Evolutionary conservation across 2,329 filamentous ascomycete species (phyloP), one percentile per base, ranked within the genome.

Genomic region (Ophiostoma ips): DNA sequence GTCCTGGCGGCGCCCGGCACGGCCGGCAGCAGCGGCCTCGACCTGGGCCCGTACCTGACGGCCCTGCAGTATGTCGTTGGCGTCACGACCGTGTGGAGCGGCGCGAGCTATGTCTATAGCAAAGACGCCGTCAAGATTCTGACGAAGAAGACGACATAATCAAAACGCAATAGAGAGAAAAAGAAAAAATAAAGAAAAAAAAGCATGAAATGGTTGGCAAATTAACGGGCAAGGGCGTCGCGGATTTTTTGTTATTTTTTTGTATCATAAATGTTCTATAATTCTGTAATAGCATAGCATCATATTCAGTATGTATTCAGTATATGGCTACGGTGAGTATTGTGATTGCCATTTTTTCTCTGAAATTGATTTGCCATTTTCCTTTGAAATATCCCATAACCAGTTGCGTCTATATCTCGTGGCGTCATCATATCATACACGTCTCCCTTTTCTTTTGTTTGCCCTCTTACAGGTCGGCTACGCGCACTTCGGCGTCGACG

Each of bases 61-160:
- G 74, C 68, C 44, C 72, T 77, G 71, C 84, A 80, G 81, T 84
- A 61, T 58, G 66, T 94, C 13, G 90, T 98, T 3, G 89, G 88
- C 1, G 77, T 74, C 0, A 98, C 92, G 4, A 98, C 92, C 0
- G 67, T 94, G 6, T 96, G 89, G 86, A 95, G 88, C 55, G 92
- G 92, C 8, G 72, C 89, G 13, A 95, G 89, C 64, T 98, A 98
- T 63, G 73, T 94, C 7, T 94, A 83, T 63, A 86, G 80, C 57
- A 95, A 92, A 63, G 84, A 94, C 59, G 90, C 88, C 0, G 89
- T 96, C 31, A 94, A 84, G 64, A 95, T 96, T 50, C 64, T 96
- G 38, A 64, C 66, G 0, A 59, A 66, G 44, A 43, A 43, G 40
- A 30, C 33, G 21, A 19, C 21, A 30, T 8, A 28, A 5, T 4